Evolutionary conservation across 129 eudicot species (phyloP).

Genomic region (Escallonia herrerae): DNA sequence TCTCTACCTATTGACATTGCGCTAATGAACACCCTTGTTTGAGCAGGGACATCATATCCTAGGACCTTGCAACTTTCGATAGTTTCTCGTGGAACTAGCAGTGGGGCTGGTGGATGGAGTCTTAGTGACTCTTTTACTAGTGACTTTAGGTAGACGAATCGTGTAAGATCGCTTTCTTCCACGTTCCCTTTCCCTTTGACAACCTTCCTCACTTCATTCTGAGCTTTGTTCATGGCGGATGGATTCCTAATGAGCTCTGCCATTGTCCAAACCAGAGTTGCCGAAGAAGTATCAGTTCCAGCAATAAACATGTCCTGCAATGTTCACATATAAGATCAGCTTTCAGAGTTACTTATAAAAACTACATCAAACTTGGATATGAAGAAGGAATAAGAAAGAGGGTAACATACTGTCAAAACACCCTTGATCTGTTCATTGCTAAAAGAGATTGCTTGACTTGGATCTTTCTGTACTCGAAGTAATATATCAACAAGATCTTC

Average conservation of each 20-base stretch:
- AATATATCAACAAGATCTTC: constrained; percentile 22
- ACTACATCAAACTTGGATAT: background rate
- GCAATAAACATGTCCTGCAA: constrained; percentile 26
- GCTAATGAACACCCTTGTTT: constrained; percentile 19
- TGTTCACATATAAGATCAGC: background rate
- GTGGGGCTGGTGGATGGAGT: constrained; percentile 23
- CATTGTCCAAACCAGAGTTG: constrained; percentile 27
- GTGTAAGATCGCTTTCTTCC: constrained; percentile 15
- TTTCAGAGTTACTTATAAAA: background rate
- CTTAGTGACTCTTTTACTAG: constrained; percentile 21
- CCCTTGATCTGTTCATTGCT: constrained; percentile 16
- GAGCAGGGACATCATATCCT: constrained; percentile 17
- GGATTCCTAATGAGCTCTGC: constrained; percentile 23
- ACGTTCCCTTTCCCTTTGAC: constrained; percentile 10
- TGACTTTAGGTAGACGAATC: constrained; percentile 10
- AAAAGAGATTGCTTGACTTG: constrained; percentile 4
- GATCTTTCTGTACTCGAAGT: constrained; percentile 25
- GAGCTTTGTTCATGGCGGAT: constrained; percentile 15
- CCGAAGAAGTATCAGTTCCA: constrained; percentile 18
- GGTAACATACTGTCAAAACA: constrained; percentile 5
- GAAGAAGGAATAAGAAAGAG: background rate
- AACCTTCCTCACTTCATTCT: constrained; percentile 21
- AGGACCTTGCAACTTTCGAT: constrained; percentile 5
- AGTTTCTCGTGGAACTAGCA: constrained; percentile 20
- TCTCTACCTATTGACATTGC: constrained; percentile 9